Percentiles rank a stretch among this genome's conserved stretches.
Conservation (phyloP, 352 stramenopile genomes). For the Salisapilia sapeloensis region DNA sequence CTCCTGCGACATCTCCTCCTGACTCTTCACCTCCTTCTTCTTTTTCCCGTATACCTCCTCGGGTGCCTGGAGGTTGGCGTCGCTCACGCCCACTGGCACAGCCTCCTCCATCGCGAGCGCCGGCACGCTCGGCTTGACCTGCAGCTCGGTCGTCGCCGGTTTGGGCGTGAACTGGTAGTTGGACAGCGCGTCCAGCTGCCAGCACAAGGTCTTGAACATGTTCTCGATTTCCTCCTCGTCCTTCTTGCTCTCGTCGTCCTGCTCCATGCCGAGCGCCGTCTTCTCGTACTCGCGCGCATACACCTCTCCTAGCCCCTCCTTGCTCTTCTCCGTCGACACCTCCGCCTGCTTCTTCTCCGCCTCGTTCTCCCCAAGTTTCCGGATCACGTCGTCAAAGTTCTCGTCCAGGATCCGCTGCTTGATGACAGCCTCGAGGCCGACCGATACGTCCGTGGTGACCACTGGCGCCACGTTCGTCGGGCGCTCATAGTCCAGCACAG, state of each 20-base stretch:
- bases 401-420: slow-evolving; percentile 90
- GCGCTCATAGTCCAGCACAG: slow-evolving; percentile 87
- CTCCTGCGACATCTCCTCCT: slow-evolving; percentile 79
- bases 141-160: slow-evolving; percentile 83
- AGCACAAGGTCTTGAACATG: slow-evolving; percentile 90
- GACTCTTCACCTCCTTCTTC: slow-evolving; percentile 68
- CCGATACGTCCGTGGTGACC: slow-evolving; percentile 86
- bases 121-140: slow-evolving; percentile 62
- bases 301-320: slow-evolving; percentile 84
- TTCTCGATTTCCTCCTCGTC: slow-evolving; percentile 89
- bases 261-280: slow-evolving; percentile 85
- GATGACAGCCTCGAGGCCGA: slow-evolving; percentile 87
- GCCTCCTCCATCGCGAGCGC: slow-evolving; percentile 78
- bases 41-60: slow-evolving; percentile 81
- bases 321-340: slow-evolving; percentile 87
- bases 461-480: slow-evolving; percentile 83
- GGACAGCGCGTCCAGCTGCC: slow-evolving; percentile 88
- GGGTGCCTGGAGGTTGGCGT: slow-evolving; percentile 66
- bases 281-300: slow-evolving; percentile 95
- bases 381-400: slow-evolving; percentile 90
- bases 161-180: slow-evolving; percentile 94
- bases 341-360: slow-evolving; percentile 79
- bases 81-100: slow-evolving; percentile 67
- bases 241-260: slow-evolving; percentile 82
- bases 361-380: slow-evolving; percentile 72